These are phyloP conservation scores for Capronia americana DNA, from an alignment of 2,329 filamentous ascomycete genomes.

Conservation along the genomic window DNA sequence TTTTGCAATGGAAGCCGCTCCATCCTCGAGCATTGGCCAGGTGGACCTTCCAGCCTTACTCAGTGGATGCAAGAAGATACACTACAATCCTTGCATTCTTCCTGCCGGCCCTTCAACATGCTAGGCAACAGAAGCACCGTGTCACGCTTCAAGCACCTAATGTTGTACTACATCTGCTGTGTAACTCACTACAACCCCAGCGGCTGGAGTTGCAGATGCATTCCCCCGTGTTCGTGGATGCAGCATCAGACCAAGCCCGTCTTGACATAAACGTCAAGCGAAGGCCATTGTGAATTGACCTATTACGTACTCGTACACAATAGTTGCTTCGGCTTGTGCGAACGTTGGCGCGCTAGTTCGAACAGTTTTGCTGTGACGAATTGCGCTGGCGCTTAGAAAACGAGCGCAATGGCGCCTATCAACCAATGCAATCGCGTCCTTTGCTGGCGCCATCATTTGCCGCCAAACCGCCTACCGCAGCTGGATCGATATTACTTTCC, in stretches of 20 bases:
- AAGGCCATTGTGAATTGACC: not conserved
- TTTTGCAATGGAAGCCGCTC: not conserved
- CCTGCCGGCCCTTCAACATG: not conserved
- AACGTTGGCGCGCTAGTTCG: not conserved
- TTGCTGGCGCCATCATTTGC: not conserved
- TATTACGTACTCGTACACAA: not conserved
- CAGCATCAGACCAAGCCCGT: not conserved
- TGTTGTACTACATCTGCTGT: not conserved
- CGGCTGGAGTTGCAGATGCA: not conserved
- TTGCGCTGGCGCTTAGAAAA: not conserved
- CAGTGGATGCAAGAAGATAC: not conserved
- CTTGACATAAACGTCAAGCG: not conserved
- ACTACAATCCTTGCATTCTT: not conserved
- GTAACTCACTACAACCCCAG: not conserved
- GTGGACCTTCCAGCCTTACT: not conserved
- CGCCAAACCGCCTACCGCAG: not conserved
- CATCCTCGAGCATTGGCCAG: not conserved
- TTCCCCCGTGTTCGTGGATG: not conserved
- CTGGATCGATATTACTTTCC: not conserved
- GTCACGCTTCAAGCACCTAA: not conserved
- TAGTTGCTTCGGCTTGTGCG: not conserved
- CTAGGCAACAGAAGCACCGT: not conserved
- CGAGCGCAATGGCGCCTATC: not conserved
- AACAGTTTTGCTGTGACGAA: not conserved
- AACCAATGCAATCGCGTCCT: not conserved